Base-by-base conservation (phyloP, 176 grass and related monocot genomes). In the Zea mays region DNA sequence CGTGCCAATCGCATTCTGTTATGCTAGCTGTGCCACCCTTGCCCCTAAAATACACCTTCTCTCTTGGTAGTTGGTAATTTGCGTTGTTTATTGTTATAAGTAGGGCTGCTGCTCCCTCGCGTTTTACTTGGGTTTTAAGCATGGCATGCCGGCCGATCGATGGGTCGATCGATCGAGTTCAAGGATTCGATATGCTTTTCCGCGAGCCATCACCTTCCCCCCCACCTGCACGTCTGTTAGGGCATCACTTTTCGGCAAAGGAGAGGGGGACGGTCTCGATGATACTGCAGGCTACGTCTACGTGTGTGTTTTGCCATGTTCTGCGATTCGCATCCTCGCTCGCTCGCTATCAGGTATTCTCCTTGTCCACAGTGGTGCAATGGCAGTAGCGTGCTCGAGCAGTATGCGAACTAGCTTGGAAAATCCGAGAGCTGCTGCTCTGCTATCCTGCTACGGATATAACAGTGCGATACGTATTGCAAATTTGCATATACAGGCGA, bases 81-180 rank as follows among this genome's bases (percentile, higher is more conserved):
- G 14, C 21, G 11, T 8, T 55, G 4, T 65, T 55, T 52, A 42
- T 62, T n/a, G 14, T n/a, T 3, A 33, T 8, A 47, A 21, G 3
- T 12, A 62, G 14, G 36, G 35, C 35, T 27, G 61, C 44, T 16
- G 2, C 37, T 74, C 50, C 46, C 55, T 50, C 21, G 68, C 21
- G 19, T 77, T 77, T 85, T 76, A 85, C 86, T 75, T 88, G 72
- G 67, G 49, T 60, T 81, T 68, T 81, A 88, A 81, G 82, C 82
- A 81, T 85, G 58, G 72, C 72, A 66, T 76, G 55, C 73, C 34
- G 13, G 58, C 21, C 27, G 45, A 5, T 77, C 10, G 55, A 20
- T 27, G n/a, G 13, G 58, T 52, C 38, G 65, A 37, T 54, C 39
- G 9, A 17, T 84, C 71, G 45, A 48, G 45, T 44, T 80, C 71